Percentiles rank a stretch among this genome's conserved stretches.
Conservation (phyloP, 2,329 filamentous ascomycete species). For the Mycosphaerella sp. region DNA sequence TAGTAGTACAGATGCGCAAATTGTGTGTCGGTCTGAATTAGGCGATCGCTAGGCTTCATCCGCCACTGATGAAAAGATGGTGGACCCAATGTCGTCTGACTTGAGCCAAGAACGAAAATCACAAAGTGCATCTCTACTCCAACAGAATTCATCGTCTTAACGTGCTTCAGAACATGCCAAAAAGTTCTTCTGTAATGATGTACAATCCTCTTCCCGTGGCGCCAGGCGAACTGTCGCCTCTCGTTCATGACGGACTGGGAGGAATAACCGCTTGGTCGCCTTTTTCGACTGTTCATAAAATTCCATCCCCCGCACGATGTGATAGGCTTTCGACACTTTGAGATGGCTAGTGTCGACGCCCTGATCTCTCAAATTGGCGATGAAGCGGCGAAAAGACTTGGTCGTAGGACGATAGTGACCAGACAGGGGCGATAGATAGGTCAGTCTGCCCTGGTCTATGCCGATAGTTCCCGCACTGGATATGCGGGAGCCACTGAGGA, state of each 20-base stretch:
- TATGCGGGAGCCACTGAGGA: constrained; percentile 75
- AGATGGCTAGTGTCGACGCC: constrained; percentile 73
- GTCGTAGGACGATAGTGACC: constrained; percentile 83
- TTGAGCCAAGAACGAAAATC: constrained; percentile 32
- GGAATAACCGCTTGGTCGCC: constrained; percentile 54
- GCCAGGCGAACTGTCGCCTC: constrained; percentile 3
- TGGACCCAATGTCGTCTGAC: constrained; percentile 30
- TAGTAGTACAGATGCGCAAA: constrained; percentile 15
- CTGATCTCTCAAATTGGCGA: constrained; percentile 61
- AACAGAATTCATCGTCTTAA: not conserved
- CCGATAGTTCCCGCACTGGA: constrained; percentile 76
- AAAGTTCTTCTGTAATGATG: no score
- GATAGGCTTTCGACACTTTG: constrained; percentile 64
- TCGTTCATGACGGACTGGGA: not conserved
- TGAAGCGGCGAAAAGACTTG: constrained; percentile 73
- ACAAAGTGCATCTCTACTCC: constrained; percentile 2
- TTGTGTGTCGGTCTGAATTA: constrained; percentile 29
- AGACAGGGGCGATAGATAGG: constrained; percentile 58
- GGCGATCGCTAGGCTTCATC: constrained; percentile 35
- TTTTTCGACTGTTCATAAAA: constrained; percentile 64
- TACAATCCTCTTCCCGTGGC: not conserved
- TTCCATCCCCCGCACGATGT: constrained; percentile 70
- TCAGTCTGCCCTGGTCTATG: constrained; percentile 70
- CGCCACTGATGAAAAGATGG: constrained; percentile 28
- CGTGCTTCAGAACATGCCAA: no score